Evolutionary conservation across 768 basidiomycete genomes (phyloP), one percentile per base, ranked within the genome.

Genomic region (Fomitopsis pulvina): DNA sequence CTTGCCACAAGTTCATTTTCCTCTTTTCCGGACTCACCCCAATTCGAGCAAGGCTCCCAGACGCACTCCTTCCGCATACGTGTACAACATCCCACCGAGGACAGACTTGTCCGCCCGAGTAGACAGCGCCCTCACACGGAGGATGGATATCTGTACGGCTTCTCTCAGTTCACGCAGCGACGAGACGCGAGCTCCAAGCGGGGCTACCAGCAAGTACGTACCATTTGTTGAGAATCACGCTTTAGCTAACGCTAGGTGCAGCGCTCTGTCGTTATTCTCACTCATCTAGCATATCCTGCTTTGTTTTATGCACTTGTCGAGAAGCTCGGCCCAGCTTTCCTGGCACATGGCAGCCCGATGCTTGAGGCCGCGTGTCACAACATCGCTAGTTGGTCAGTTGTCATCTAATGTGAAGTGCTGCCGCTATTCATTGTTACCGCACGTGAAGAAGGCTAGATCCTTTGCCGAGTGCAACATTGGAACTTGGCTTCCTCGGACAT

Each of bases 51-150:
- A 62, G 92, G 92, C 5, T 81, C 82, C 0, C 83, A 89, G 60
- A 74, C 77, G 1, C 92, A 95, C 65, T 92, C 89, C 0, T 95
- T 95, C 70, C 83, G 92, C 44, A 79, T 95, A 47, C 80, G 89
- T 58, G 71, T 75, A 45, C 57, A 66, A 4, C 48, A 53, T 30
- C 54, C 66, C 0, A 12, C 54, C 9, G 51, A 57, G 47, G 52
- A 50, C 51, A 63, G 30, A 43, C 41, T 20, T 29, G 49, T 47
- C 58, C 50, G 52, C 9, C 18, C n/a, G 11, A 63, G 22, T 44
- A 39, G 58, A 67, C 71, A 52, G 48, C 57, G 74, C 32, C 73
- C 73, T 3, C 57, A 59, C 1, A 64, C 73, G 1, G 60, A 69
- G 18, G 87, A 88, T 54, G 84, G 83, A 4, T 88, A 81, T 59